Base-by-base conservation (phyloP, 202 grass and related monocot genomes). In the Dendrocalamus latiflorus region DNA sequence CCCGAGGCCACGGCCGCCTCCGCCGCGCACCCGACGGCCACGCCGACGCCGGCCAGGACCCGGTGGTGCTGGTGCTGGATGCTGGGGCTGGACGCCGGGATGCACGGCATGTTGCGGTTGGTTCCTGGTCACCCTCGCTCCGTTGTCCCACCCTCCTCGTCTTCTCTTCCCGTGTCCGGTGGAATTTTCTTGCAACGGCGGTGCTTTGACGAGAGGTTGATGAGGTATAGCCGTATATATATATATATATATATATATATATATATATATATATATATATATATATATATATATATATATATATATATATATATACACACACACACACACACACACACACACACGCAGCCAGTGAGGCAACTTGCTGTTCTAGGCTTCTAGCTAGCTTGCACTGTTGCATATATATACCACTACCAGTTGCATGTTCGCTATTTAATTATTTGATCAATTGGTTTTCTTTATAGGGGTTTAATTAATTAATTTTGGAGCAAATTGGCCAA, bases 31-130 rank as follows among this genome's bases (percentile, higher is more conserved):
- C 88, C 74, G 54, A 83, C 18, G 28, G 54, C 43, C 55, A 56
- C 70, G 70, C 73, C 66, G 33, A 74, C 81, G 68, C 86, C 87
- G 3, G 64, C 56, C 4, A 90, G 68, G 59, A 74, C 79, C 8
- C 88, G 6, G 48, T 81, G 83, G 58, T 55, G 76, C 18, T 83
- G 78, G 24, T 83, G 88, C 67, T 61, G 83, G 57, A 86, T 83
- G 42, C 79, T 68, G 61, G 83, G 88, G 74, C 59, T 90, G 68
- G 88, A 86, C 24, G 42, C 68, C 68, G 76, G 88, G 79, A 90
- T 79, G 83, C 88, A 90, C 74, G 88, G 83, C 88, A 90, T 90
- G 59, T 61, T 73, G 66, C 2, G 25, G 38, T 66, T 63, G 72
- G 58, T 39, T 63, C 55, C 20, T 28, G 63, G 34, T 24, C 36